phyloP scores from a whole-genome alignment of 768 basidiomycete species.

The Royoungia palumana region DNA sequence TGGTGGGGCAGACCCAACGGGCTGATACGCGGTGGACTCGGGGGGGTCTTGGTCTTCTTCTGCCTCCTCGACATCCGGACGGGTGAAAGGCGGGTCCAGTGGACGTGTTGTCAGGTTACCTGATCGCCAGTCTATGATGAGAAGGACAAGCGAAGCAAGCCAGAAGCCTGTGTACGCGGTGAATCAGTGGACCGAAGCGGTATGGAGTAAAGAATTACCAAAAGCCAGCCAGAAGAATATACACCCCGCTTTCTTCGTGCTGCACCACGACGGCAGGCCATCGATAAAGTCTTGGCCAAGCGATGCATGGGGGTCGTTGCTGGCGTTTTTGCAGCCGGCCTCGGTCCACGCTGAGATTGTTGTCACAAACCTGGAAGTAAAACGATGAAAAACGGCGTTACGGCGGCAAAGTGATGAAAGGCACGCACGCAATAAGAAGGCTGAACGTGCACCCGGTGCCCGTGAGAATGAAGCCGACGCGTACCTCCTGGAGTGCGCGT shows the following conservation, averaged over 20 bases:
- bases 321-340: conserved; percentile 82
- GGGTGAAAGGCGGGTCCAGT: conserved; percentile 75
- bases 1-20: conserved; percentile 32
- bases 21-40: conserved; percentile 46
- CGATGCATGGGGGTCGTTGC: conserved; percentile 75
- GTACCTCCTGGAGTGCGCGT: conserved; percentile 75
- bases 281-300: conserved; percentile 64
- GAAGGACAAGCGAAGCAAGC: conserved; percentile 62
- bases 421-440: conserved; percentile 73
- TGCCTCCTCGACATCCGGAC: conserved; percentile 50
- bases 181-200: conserved; percentile 3
- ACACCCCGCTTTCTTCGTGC: conserved; percentile 85
- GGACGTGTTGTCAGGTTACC: conserved; percentile 49
- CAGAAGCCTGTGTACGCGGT: conserved; percentile 58
- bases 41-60: conserved; percentile 55
- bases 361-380: conserved; percentile 55
- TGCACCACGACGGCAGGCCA: conserved; percentile 79
- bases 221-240: conserved; percentile 90
- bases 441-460: conserved; percentile 62
- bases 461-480: conserved; percentile 81
- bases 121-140: conserved; percentile 74
- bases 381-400: conserved; percentile 14
- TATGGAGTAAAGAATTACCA: conserved; percentile 37
- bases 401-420: conserved; percentile 1
- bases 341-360: conserved; percentile 87